phyloP scores from a whole-genome alignment of 2,329 filamentous ascomycete species.

The Fusarium austroafricanum region DNA sequence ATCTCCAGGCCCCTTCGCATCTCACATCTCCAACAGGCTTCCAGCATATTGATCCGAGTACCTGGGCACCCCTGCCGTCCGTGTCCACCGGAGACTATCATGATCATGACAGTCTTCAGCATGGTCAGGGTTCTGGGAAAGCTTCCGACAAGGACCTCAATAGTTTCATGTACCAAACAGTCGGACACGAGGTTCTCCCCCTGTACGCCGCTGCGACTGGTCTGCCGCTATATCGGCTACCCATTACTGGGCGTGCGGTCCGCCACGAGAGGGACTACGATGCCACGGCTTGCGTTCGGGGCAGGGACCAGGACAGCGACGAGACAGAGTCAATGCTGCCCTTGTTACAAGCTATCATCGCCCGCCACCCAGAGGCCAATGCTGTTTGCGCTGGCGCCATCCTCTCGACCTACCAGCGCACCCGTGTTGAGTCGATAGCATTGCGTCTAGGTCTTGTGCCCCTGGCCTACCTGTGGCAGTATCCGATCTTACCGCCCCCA shows the following conservation, averaged over 20 bases:
- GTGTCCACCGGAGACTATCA: slow-evolving; percentile 5
- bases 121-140: slow-evolving; percentile 22
- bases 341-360: slow-evolving; percentile 75
- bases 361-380: slow-evolving; percentile 80
- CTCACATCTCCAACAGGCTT: slow-evolving; percentile 34
- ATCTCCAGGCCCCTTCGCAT: slow-evolving; percentile 5
- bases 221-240: slow-evolving; percentile 84
- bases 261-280: slow-evolving; percentile 79
- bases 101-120: slow-evolving; percentile 19
- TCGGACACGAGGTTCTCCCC: slow-evolving; percentile 88
- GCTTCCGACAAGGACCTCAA: slow-evolving; percentile 72
- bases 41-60: slow-evolving; percentile 40
- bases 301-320: slow-evolving; percentile 60
- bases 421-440: slow-evolving; percentile 92
- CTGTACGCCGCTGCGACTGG: slow-evolving; percentile 83
- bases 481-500: slow-evolving; percentile 74
- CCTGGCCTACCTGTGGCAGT: slow-evolving; percentile 93
- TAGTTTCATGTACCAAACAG: slow-evolving; percentile 99
- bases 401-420: slow-evolving; percentile 94
- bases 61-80: slow-evolving; percentile 31
- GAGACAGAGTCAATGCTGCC: slow-evolving; percentile 90
- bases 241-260: slow-evolving; percentile 78
- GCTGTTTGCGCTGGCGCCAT: slow-evolving; percentile 93
- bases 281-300: slow-evolving; percentile 38
- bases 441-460: slow-evolving; percentile 84